Evolutionary conservation across 1,284 basidiomycete genomes (phyloP), one percentile per base, ranked within the genome.

Genomic region (Rhodotorula sp.): DNA sequence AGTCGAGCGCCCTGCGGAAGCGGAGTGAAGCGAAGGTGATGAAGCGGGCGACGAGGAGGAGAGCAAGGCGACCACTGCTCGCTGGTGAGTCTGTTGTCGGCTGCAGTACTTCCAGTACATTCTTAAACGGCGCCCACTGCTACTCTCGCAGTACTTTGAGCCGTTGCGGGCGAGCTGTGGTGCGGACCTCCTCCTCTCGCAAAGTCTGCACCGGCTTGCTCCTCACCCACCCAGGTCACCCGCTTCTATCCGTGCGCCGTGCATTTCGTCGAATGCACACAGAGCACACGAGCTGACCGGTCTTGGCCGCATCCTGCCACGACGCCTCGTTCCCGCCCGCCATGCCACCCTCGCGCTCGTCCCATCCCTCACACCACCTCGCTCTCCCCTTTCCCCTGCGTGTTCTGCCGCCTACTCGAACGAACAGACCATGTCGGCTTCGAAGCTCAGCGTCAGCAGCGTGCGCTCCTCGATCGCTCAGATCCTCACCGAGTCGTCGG

Each of bases 391-490:
- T 40, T 30, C 50, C 52, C 24, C 47, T 30, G 22, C n/a, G 18
- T 47, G 22, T 15, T 50, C 47, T 50, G 47, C 47, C 20, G 50
- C 24, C 50, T 11, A 26, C 16, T 48, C 20, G 6, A 44, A 44
- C 40, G 40, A 44, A 44, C 40, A 44, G 50, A 58, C 46, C 20
- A 68, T 65, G 40, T 44, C 40, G 68, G 59, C 65, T 15, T 70
- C 67, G 59, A 68, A 68, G 61, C 64, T 92, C 91, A 89, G 92
- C 93, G 87, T 87, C 91, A 57, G 65, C 88, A 94, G 92, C 89
- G 94, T 97, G 91, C 94, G 94, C 88, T 88, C 89, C 85, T 92
- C 90, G 80, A 87, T 97, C 53, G 37, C 40, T 44, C 46, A 44
- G 30, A 62, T 62, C 61, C 62, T 56, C 73, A 84, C 84, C 68